Conservation (phyloP, 2,329 filamentous ascomycete species). For the Exophiala mesophila region DNA sequence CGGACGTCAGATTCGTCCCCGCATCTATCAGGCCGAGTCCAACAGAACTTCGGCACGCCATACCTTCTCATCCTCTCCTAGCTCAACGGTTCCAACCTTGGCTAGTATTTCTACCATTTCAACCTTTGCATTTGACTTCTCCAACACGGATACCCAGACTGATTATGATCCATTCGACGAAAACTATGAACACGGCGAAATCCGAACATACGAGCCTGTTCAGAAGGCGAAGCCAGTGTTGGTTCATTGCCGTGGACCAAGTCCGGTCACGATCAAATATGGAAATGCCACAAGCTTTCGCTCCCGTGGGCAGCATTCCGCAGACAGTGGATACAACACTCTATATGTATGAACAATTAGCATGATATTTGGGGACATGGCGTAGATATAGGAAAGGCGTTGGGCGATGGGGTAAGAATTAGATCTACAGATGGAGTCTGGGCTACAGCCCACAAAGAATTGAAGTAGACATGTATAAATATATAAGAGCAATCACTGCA, state of each 20-base stretch:
- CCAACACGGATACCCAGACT: conserved; percentile 9
- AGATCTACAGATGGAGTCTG: too few species aligned
- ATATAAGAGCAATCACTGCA: too few species aligned
- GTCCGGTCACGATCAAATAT: conserved; percentile 16
- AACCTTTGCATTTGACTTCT: conserved; percentile 15
- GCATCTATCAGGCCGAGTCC: conserved; percentile 3
- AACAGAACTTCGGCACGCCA: not conserved
- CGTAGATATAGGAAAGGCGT: too few species aligned
- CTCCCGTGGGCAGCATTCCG: not conserved
- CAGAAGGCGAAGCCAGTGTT: conserved; percentile 14
- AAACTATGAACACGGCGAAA: conserved; percentile 8
- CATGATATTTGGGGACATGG: too few species aligned
- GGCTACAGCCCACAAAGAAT: too few species aligned
- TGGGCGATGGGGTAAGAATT: too few species aligned
- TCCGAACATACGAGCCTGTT: conserved; percentile 13
- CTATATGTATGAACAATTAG: not conserved
- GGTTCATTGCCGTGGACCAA: conserved; percentile 15
- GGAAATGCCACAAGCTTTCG: conserved; percentile 2
- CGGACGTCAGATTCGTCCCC: conserved; percentile 12
- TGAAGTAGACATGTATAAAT: too few species aligned
- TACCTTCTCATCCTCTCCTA: conserved; percentile 2
- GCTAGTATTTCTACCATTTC: conserved; percentile 17
- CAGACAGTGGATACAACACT: not conserved
- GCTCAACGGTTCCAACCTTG: conserved; percentile 11
- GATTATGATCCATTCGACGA: conserved; percentile 15